These are phyloP conservation scores for Chara braunii DNA, from an alignment of 139 green algal species.

Conservation along the genomic window DNA sequence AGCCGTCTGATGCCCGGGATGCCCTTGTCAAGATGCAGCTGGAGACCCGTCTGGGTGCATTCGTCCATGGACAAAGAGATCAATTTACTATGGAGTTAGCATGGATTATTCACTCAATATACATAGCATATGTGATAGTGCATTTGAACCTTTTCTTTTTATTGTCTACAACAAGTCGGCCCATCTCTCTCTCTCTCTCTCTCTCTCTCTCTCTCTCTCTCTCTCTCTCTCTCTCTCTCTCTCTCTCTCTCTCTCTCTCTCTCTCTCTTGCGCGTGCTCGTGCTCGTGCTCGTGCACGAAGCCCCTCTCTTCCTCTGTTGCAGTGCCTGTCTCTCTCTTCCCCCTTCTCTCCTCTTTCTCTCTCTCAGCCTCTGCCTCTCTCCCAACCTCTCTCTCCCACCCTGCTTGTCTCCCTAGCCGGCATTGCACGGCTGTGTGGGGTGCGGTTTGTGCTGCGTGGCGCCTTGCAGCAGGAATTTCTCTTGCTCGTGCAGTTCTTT, in stretches of 20 bases:
- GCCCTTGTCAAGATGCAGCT: too few relatives aligned
- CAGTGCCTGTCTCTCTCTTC: background rate
- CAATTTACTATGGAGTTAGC: too few relatives aligned
- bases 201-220: background rate
- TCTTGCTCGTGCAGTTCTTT: background rate
- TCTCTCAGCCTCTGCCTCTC: constrained; percentile 17
- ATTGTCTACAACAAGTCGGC: background rate
- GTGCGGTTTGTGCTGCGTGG: too few relatives aligned
- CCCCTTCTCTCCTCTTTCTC: too few relatives aligned
- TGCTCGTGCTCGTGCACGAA: background rate
- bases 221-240: background rate
- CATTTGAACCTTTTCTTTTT: too few relatives aligned
- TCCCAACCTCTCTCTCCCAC: background rate
- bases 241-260: background rate
- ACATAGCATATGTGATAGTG: too few relatives aligned
- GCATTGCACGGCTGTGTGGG: too few relatives aligned
- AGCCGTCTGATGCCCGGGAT: too few relatives aligned
- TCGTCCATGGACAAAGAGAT: too few relatives aligned
- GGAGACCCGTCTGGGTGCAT: too few relatives aligned
- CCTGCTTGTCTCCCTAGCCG: background rate
- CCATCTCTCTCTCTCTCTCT: constrained; percentile 1
- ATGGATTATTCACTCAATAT: too few relatives aligned
- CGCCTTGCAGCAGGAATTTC: too few relatives aligned
- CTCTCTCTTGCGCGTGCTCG: background rate
- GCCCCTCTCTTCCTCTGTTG: background rate